Conservation (phyloP, 345 rosid genomes). For the Stellera chamaejasme region DNA sequence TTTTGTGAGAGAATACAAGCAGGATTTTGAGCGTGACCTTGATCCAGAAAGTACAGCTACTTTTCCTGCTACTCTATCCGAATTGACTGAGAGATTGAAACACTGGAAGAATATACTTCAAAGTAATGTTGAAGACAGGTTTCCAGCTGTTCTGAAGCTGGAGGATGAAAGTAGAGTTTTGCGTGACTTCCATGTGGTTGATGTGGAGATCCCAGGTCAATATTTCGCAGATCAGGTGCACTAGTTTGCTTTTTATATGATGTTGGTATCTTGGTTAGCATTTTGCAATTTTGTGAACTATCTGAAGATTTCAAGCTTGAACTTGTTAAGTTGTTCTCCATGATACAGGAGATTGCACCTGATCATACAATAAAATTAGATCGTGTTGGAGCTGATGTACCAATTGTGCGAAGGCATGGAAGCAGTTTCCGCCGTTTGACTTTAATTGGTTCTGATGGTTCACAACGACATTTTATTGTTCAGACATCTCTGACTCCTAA, state of each 20-base stretch:
- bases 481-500: constrained; percentile 99
- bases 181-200: constrained; percentile 92
- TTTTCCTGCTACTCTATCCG: constrained; percentile 90
- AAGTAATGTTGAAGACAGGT: constrained; percentile 97
- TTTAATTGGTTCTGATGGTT: constrained; percentile 94
- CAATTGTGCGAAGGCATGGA: constrained; percentile 96
- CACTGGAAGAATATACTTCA: constrained; percentile 97
- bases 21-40: constrained; percentile 94
- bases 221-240: constrained; percentile 92
- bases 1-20: constrained; percentile 96
- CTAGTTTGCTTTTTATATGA: neutral
- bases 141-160: constrained; percentile 88
- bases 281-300: neutral
- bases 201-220: constrained; percentile 99
- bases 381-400: constrained; percentile 90
- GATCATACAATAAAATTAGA: constrained; percentile 93
- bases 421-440: constrained; percentile 98
- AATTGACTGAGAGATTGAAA: constrained; percentile 81
- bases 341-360: constrained; percentile 79
- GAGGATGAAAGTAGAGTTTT: constrained; percentile 96
- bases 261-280: neutral
- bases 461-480: constrained; percentile 90
- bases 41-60: constrained; percentile 92
- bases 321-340: neutral
- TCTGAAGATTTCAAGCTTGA: neutral